These are phyloP conservation scores for Suhomyces bribrorum DNA, from an alignment of 1,139 yeast genomes.

Conservation along the genomic window DNA sequence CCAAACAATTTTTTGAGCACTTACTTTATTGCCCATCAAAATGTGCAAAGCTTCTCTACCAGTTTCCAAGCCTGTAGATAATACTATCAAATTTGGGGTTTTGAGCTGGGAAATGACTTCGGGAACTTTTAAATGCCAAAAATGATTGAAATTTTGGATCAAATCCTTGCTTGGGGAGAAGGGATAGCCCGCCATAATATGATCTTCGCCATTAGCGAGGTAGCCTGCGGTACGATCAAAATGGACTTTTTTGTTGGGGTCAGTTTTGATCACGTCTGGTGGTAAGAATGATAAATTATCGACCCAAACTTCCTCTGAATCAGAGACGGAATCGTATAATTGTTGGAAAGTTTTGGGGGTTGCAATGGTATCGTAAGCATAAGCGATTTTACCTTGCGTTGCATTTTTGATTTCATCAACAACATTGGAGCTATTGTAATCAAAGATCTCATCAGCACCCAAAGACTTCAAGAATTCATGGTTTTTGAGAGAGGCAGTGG, in stretches of 20 bases:
- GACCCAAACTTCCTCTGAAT: conserved; percentile 31
- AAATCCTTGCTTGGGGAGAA: conserved; percentile 23
- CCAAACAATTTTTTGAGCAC: conserved; percentile 7
- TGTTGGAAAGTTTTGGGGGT: conserved; percentile 38
- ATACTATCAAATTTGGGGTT: conserved; percentile 26
- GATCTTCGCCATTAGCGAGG: conserved; percentile 31
- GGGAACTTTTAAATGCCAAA: conserved; percentile 28
- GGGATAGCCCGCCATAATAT: conserved; percentile 18
- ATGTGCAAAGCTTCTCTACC: conserved; percentile 29
- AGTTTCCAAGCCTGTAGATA: conserved; percentile 27
- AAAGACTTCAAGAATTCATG: conserved; percentile 29
- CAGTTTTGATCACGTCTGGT: conserved; percentile 9
- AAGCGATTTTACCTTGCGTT: conserved; percentile 44
- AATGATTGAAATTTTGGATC: conserved; percentile 17
- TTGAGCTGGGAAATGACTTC: conserved; percentile 18
- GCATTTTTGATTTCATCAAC: conserved; percentile 46
- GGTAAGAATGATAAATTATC: conserved; percentile 19
- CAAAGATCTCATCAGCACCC: conserved; percentile 44
- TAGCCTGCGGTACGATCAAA: conserved; percentile 37
- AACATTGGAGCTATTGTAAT: conserved; percentile 56
- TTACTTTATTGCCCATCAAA: conserved; percentile 14
- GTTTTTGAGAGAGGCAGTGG: conserved; percentile 39
- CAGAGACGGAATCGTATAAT: conserved; percentile 43
- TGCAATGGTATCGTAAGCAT: conserved; percentile 60
- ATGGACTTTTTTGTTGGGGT: conserved; percentile 25